Conservation (phyloP, 1,284 basidiomycete genomes). For the Fistulina hepatica region DNA sequence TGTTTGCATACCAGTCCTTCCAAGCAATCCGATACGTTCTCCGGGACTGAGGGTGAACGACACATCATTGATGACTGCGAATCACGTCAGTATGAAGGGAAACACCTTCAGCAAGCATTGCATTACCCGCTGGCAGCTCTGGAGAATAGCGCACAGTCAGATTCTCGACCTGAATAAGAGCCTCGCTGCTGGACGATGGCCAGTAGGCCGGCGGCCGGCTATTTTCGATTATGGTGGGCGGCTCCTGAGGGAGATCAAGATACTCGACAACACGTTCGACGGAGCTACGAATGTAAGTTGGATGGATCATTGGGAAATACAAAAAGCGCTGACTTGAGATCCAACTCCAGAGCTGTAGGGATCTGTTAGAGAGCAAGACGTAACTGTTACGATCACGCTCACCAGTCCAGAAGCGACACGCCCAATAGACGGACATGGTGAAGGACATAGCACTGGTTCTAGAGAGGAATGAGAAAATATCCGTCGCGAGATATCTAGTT, state of each 20-base stretch:
- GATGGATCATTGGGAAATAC: background rate
- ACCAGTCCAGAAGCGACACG: conserved; percentile 32
- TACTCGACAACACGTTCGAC: conserved; percentile 76
- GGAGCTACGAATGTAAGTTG: conserved; percentile 27
- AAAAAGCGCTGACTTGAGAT: conserved; percentile 32
- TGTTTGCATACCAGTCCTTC: too few relatives aligned
- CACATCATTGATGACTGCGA: conserved; percentile 67
- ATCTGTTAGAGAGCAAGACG: too few relatives aligned
- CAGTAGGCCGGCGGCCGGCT: conserved; percentile 61
- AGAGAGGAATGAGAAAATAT: conserved; percentile 22
- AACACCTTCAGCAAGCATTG: conserved; percentile 52
- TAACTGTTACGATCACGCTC: too few relatives aligned
- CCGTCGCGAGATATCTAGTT: background rate
- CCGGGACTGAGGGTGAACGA: conserved; percentile 54
- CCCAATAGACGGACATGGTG: conserved; percentile 45
- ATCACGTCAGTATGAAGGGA: too few relatives aligned
- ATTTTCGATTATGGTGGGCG: conserved; percentile 46
- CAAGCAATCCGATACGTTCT: conserved; percentile 65
- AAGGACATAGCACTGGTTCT: conserved; percentile 62
- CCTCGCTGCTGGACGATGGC: conserved; percentile 43
- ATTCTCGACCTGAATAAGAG: conserved; percentile 44
- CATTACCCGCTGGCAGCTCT: conserved; percentile 60
- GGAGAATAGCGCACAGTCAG: conserved; percentile 63
- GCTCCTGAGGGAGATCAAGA: conserved; percentile 64
- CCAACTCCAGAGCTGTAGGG: conserved; percentile 31